Evolutionary conservation across 2,329 filamentous ascomycete species (phyloP).

Genomic region (Claviceps sp.): DNA sequence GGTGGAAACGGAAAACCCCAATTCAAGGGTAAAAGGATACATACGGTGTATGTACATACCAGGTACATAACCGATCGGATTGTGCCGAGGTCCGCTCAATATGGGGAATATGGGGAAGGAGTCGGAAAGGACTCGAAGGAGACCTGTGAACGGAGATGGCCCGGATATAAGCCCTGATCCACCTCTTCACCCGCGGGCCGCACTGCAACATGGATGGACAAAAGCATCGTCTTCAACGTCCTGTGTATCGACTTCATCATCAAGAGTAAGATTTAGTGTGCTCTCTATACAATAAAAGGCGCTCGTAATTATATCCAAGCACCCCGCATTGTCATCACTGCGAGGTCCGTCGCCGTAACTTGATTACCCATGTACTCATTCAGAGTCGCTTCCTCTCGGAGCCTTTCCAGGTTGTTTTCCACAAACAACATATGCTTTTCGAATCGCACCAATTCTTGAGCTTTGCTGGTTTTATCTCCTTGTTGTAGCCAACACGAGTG

Average conservation of each 20-base stretch:
- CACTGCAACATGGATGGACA: background rate
- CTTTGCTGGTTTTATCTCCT: slow-evolving; percentile 47
- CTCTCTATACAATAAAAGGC: background rate
- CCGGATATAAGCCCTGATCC: background rate
- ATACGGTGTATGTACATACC: too few species aligned
- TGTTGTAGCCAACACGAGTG: slow-evolving; percentile 47
- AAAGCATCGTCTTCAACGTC: too few species aligned
- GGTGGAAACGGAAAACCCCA: background rate
- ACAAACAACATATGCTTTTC: slow-evolving; percentile 73
- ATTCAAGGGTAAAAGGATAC: too few species aligned
- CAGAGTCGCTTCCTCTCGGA: slow-evolving; percentile 33
- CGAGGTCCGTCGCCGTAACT: background rate
- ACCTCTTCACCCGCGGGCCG: background rate
- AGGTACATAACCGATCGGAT: background rate
- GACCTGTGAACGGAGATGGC: background rate
- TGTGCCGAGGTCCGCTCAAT: slow-evolving; percentile 7
- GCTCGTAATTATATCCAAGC: background rate
- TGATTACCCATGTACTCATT: background rate
- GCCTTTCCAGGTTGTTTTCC: slow-evolving; percentile 43
- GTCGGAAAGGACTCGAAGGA: too few species aligned
- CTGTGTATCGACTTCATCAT: background rate
- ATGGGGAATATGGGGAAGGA: background rate
- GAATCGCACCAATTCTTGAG: slow-evolving; percentile 86
- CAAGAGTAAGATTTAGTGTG: background rate
- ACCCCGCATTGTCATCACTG: slow-evolving; percentile 1